Evolutionary conservation across 345 rosid genomes (phyloP).

Genomic region (Eucalyptus erythrocorys): DNA sequence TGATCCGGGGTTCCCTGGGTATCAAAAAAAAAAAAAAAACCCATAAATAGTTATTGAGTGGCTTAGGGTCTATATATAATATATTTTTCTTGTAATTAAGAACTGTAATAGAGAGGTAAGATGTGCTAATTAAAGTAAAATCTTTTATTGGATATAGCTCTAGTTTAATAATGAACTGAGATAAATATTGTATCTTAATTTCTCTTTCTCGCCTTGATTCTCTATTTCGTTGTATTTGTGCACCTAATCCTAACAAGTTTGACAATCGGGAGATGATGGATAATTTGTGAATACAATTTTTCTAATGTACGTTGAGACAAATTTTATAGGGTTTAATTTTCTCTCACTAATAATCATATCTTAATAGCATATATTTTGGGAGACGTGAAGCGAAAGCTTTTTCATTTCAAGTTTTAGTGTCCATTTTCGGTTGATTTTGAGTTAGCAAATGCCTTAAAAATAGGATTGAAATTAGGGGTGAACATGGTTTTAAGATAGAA

Average conservation of each 20-base stretch:
- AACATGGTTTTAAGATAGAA: too few species aligned
- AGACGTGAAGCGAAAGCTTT: neutral
- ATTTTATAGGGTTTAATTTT: neutral
- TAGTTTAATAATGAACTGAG: fast-evolving
- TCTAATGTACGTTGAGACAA: neutral
- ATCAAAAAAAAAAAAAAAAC: too few species aligned
- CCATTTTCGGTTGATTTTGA: neutral
- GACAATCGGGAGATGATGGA: neutral
- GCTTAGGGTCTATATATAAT: neutral
- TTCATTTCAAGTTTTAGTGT: neutral
- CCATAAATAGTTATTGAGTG: neutral
- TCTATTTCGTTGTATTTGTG: too few species aligned
- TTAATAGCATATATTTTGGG: neutral
- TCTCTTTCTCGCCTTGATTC: neutral
- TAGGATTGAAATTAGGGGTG: neutral
- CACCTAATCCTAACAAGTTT: neutral
- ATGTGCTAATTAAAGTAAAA: too few species aligned
- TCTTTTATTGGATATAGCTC: neutral
- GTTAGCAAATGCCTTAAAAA: neutral
- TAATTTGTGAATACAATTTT: neutral
- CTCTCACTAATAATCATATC: neutral
- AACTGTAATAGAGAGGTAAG: too few species aligned
- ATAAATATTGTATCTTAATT: neutral
- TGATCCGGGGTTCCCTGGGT: too few species aligned
- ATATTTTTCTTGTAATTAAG: too few species aligned